Base-by-base conservation (phyloP, 1,139 yeast genomes). In the Debaryomyces nepalensis region DNA sequence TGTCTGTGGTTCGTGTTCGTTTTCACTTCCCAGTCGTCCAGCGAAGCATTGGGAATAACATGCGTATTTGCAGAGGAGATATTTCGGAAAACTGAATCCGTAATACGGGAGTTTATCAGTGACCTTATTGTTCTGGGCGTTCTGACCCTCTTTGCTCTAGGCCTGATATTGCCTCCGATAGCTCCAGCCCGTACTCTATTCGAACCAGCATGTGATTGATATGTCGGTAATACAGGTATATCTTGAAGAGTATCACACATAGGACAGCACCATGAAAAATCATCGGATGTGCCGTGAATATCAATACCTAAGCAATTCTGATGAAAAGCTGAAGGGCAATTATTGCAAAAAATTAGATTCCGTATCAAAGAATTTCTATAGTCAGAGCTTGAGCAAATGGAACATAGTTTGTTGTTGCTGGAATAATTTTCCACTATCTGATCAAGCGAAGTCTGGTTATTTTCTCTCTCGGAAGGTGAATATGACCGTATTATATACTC, bases 181-280 rank as follows among this genome's bases (percentile, higher is more conserved):
- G 9, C 11, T 12, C 19, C 29, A 31, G 30, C 10, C 22, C 27
- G 27, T 5, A 6, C 35, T 20, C 10, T 38, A 18, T 26, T 34
- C 5, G 37, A 34, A 10, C 23, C 31, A 15, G 18, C n/a, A 9
- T 15, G 12, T 15, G 37, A n/a, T 12, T 16, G 37, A 9, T 23
- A 15, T 35, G 45, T 38, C 8, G 58, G 49, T n/a, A 48, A 14
- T 2, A 11, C 8, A 7, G 14, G 4, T 7, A 59, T 43, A 33
- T 68, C 74, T 46, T 71, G 76, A 23, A 54, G 57, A 39, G 49
- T 54, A 41, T 73, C 78, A 51, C 79, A 73, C 35, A 73, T 63
- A 14, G 77, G 77, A 52, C 79, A 73, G 46, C 57, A 63, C 79
- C 78, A 73, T 14, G 34, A 43, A 15, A 49, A 34, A 11, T 44